These are phyloP conservation scores for Rhodotorula mucilaginosa DNA, from an alignment of 1,284 basidiomycete species.

Conservation along the genomic window DNA sequence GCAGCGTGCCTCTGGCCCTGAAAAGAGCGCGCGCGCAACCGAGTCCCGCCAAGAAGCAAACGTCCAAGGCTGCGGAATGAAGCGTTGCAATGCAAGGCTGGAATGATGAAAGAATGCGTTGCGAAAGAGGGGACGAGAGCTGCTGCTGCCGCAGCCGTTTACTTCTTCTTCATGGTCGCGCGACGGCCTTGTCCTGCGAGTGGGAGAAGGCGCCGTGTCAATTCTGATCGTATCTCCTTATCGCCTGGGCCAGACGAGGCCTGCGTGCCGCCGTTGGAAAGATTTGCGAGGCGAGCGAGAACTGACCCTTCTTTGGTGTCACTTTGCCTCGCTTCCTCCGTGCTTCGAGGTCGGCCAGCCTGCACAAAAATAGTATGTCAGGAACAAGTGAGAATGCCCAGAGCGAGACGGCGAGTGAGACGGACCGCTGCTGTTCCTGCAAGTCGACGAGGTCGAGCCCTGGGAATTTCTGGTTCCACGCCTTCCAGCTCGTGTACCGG, in stretches of 20 bases:
- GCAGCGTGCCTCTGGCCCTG: neutral
- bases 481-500: conserved; percentile 29
- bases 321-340: conserved; percentile 39
- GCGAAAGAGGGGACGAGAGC: neutral
- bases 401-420: neutral
- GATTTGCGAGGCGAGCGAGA: neutral
- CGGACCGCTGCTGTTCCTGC: conserved; percentile 36
- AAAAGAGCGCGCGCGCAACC: too few relatives aligned
- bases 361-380: conserved; percentile 2
- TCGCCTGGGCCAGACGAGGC: too few relatives aligned
- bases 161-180: conserved; percentile 41
- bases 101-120: neutral
- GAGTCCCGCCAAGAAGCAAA: too few relatives aligned
- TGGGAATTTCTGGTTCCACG: conserved; percentile 25
- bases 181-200: conserved; percentile 37
- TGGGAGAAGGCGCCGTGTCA: neutral
- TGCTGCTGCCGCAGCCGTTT: neutral
- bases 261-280: too few relatives aligned
- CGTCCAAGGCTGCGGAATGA: neutral
- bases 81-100: neutral
- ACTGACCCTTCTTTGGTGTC: conserved; percentile 40
- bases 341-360: conserved; percentile 37
- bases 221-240: neutral
- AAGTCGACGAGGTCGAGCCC: conserved; percentile 30
- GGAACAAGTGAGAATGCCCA: neutral